Conservation (phyloP, 495 filamentous ascomycete species). For the Astrocystis sublimbata region DNA sequence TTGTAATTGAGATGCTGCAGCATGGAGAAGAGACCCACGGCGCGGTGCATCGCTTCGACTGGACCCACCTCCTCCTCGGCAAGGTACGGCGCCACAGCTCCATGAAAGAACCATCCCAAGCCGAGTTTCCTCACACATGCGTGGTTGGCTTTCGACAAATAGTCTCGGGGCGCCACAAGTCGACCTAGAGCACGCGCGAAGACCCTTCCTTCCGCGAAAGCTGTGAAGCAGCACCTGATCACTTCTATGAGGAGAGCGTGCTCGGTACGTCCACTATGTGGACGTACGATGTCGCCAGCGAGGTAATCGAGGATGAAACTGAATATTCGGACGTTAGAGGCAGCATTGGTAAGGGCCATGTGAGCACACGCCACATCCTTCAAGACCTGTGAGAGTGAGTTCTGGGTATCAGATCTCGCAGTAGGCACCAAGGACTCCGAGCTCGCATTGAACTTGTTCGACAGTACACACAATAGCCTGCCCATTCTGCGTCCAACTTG, state of each 20-base stretch:
- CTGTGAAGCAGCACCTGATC: conserved; percentile 17
- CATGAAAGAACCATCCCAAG: conserved; percentile 29
- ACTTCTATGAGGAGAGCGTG: conserved; percentile 24
- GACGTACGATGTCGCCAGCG: conserved; percentile 30
- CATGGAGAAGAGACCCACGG: conserved; percentile 37
- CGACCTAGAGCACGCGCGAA: conserved; percentile 36
- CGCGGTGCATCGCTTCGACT: conserved; percentile 24
- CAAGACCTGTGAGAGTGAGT: conserved; percentile 10
- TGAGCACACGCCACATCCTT: not conserved
- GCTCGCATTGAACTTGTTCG: conserved; percentile 26
- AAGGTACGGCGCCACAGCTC: conserved; percentile 23
- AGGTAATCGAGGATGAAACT: conserved; percentile 30
- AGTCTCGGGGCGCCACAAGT: conserved; percentile 36
- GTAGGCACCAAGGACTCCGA: not conserved
- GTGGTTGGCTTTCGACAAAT: conserved; percentile 36
- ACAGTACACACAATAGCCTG: conserved; percentile 23
- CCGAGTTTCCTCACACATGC: conserved; percentile 25
- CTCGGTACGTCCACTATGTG: conserved; percentile 15
- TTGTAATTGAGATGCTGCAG: conserved; percentile 41
- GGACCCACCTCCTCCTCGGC: conserved; percentile 11
- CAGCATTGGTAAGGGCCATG: not conserved
- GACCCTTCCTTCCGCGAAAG: conserved; percentile 26
- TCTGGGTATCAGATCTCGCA: conserved; percentile 7
- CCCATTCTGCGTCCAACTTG: conserved; percentile 26
- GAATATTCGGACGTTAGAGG: conserved; percentile 17